phyloP scores from a whole-genome alignment of 352 stramenopile species.

The Pythium rishiriense region DNA sequence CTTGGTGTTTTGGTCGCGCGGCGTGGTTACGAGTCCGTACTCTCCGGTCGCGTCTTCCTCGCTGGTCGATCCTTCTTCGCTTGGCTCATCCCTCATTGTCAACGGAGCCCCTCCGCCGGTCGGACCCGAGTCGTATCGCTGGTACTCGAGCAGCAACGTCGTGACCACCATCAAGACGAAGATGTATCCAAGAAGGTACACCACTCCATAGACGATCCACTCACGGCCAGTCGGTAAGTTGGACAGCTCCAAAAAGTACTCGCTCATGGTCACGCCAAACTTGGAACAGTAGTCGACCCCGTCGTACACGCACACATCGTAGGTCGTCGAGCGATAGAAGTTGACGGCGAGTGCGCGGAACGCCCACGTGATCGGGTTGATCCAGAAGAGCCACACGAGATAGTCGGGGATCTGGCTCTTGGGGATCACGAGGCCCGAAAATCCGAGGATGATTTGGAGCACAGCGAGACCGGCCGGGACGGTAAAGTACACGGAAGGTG shows the following conservation, averaged over 20 bases:
- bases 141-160: neutral
- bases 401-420: slow-evolving; percentile 31
- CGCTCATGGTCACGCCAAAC: slow-evolving; percentile 22
- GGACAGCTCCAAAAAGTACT: slow-evolving; percentile 28
- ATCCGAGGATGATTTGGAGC: neutral
- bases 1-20: no score
- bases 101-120: neutral
- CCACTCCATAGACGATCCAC: neutral
- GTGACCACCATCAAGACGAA: neutral
- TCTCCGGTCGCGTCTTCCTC: neutral
- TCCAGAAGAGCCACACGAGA: slow-evolving; percentile 31
- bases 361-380: slow-evolving; percentile 40
- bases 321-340: slow-evolving; percentile 21
- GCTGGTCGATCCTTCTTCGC: neutral
- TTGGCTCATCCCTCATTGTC: neutral
- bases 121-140: neutral
- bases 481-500: neutral
- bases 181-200: neutral
- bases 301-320: slow-evolving; percentile 24
- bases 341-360: slow-evolving; percentile 27
- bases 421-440: slow-evolving; percentile 25
- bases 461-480: no score
- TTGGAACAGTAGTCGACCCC: slow-evolving; percentile 25
- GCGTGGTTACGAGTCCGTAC: neutral
- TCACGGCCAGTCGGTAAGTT: slow-evolving; percentile 18